Base-by-base conservation (phyloP, 306 rosid genomes). In the Elaeagnus macrophylla region DNA sequence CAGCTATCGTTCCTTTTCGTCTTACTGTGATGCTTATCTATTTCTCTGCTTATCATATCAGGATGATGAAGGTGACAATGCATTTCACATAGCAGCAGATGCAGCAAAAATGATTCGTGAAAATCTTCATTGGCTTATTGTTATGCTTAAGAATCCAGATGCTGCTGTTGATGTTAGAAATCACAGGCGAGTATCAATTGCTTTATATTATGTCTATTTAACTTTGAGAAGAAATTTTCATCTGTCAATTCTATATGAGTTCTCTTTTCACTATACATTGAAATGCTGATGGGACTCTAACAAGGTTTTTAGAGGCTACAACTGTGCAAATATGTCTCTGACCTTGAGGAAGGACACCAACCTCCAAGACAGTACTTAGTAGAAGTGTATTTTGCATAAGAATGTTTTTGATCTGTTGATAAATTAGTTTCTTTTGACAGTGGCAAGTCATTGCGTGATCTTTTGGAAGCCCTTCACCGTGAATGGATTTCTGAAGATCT, bases 21-120 rank as follows among this genome's bases (percentile, higher is more conserved):
- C 61, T 54, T 46, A 47, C 17, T 5, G 2, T 52, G 2, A 57
- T 67, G 69, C 60, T 74, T 58, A 19, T 10, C 32, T 10, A 40
- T 46, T 46, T 13, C 44, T 56, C 25, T 73, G 63, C 50, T 53
- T 43, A 43, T 65, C 48, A 42, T 71, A 48, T 60, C 78, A 91
- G 99, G 93, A 87, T 69, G 99, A 87, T 49, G 99, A 91, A 69
- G 99, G 96, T 54, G 93, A 91, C 56, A 91, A 80, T 69, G 93
- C 99, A 67, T 84, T 91, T 66, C 99, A 91, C 70, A 87, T 91
- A 71, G 96, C 95, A 50, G 96, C 95, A 37, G 96, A 91, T 61
- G 84, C 99, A 40, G 85, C 95, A 48, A 91, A 72, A 79, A 91
- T 87, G 99, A 82, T 87, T 52, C 95, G 96, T 57, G 99, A 91